Conservation (phyloP, 106 monocot species). For the Allium cepa region DNA sequence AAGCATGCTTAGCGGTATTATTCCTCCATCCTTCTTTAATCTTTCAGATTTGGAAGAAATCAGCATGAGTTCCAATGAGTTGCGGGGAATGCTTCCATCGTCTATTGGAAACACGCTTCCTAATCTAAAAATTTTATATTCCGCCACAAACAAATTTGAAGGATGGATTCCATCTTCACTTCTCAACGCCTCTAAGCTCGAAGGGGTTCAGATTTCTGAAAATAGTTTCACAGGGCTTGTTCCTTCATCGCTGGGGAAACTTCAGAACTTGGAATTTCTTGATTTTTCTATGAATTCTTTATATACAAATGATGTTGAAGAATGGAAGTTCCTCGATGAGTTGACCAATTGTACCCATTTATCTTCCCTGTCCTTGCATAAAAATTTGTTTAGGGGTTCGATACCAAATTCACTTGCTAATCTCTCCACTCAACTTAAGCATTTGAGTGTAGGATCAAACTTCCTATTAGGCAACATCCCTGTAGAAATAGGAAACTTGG, state of each 20-base stretch:
- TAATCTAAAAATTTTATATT: background rate
- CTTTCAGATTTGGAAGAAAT: background rate
- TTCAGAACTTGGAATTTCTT: background rate
- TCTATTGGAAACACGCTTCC: background rate
- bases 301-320: background rate
- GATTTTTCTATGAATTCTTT: background rate
- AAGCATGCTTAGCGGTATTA: background rate
- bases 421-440: background rate
- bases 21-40: slow-evolving; percentile 10
- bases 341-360: slow-evolving; percentile 20
- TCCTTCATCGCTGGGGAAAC: slow-evolving; percentile 4
- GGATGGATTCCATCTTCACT: slow-evolving; percentile 17
- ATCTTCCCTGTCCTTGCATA: background rate
- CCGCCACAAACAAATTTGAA: slow-evolving; percentile 4
- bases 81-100: background rate
- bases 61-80: background rate
- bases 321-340: slow-evolving; percentile 11
- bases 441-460: background rate
- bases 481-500: background rate
- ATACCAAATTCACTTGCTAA: slow-evolving; percentile 15
- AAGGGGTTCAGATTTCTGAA: background rate
- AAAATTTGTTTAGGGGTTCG: slow-evolving; percentile 10
- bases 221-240: slow-evolving; percentile 7
- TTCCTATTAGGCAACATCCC: slow-evolving; percentile 9
- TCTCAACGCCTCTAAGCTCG: slow-evolving; percentile 15